Evolutionary conservation across 139 green algal species (phyloP), one percentile per base, ranked within the genome.

Genomic region (Volvox africanus): DNA sequence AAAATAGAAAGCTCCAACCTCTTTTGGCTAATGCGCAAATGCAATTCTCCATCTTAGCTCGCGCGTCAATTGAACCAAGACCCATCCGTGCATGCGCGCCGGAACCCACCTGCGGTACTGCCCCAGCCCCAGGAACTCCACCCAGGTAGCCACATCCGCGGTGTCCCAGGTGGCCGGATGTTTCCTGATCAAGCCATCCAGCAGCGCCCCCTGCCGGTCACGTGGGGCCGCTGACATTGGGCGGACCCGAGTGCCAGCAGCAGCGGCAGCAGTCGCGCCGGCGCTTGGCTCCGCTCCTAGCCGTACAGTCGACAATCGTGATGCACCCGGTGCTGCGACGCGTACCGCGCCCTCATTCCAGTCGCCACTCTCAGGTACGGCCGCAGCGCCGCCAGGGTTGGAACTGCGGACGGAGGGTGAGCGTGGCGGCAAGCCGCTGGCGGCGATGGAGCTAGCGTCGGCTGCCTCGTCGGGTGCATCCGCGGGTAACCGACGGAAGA

Each of bases 81-180:
- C 44, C 44, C 44, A 5, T 55, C 9, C 9, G 44, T 5, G 9
- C 5, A 55, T 55, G 9, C 9, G 44, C 44, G 44, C 44, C 12
- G 32, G 67, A 12, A 24, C 65, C 65, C 65, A 73, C 65, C 65
- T 93, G 81, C 96, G 92, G 90, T 97, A 97, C 91, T 97, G 96
- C 9, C 93, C 93, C 86, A 98, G 86, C 0, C 96, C 96, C 5
- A 97, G 92, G 85, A 88, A 88, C 17, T 97, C 95, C 55, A 97
- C 86, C 95, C 95, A 98, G 61, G 92, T 91, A 36, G 92, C 95
- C 20, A 97, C 96, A 33, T 97, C 94, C 11, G 61, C 30, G 33
- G 95, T 26, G 67, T 92, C 92, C 92, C 92, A 94, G 0, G 84
- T 92, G 35, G 50, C 80, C 11, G 88, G 88, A 44, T 94, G 87